Evolutionary conservation across 129 eudicot species (phyloP), one percentile per base, ranked within the genome.

Genomic region (Dittrichia graveolens): DNA sequence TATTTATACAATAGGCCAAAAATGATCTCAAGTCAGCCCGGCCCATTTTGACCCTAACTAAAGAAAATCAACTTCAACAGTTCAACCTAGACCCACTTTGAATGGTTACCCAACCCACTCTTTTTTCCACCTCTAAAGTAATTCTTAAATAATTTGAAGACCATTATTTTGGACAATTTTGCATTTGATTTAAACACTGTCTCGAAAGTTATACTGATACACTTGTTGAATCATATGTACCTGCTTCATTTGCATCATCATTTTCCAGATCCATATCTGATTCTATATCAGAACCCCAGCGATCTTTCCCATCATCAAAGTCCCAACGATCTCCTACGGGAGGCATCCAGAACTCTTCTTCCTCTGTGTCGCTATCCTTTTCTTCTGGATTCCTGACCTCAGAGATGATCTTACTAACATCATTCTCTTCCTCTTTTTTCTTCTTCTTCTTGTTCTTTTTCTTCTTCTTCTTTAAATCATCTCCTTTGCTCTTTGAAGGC

Each of bases 301-400:
- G 88, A 79, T 90, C 89, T 46, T 87, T 89, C 40, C 97, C 98
- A 70, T 87, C 91, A 79, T 94, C 98, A 76, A 85, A 80, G 80
- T 90, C 97, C 98, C 98, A 90, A 45, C 98, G 96, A 3, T 86
- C 98, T 38, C 98, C 98, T 8, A 9, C 87, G 6, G 95, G 96
- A 56, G 98, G 98, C 86, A 90, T 84, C 98, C 98, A 90, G 67
- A 94, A 90, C 61, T 94, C 92, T 39, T 18, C 82, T 65, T 87
- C 87, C 55, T 84, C 93, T 3, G 73, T 38, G 69, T 72, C 96
- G 75, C 82, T 81, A 47, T 79, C 81, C 7, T 81, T 75, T 18
- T 73, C 86, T 48, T 81, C 75, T 7, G 88, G 69, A 71, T 87
- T 77, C 79, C 86, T 79, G n/a, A 84, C 85, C 75, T 84, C 96